Percentiles rank a stretch among this genome's conserved stretches.
Evolutionary conservation across 768 basidiomycete genomes (phyloP).

Genomic region (Thelephora ganbajun): DNA sequence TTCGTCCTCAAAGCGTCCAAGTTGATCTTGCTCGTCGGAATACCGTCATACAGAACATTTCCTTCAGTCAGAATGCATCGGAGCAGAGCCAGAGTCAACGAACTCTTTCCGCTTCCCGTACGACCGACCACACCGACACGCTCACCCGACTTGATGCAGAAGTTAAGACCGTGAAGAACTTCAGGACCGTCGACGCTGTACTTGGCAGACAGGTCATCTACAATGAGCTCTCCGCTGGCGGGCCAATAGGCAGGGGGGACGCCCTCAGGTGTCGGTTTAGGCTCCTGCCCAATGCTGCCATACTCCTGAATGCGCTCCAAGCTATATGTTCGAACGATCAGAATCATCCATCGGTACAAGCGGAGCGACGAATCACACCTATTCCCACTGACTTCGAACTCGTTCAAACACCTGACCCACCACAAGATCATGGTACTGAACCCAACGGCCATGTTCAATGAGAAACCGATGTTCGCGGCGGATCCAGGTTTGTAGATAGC

Average conservation of each 20-base stretch:
- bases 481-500: constrained; percentile 5
- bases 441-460: constrained; percentile 37
- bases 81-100: constrained; percentile 36
- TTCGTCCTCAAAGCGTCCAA: constrained; percentile 29
- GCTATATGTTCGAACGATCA: constrained; percentile 6
- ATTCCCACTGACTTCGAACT: constrained; percentile 27
- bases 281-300: constrained; percentile 33
- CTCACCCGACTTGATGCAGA: constrained; percentile 39
- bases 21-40: constrained; percentile 26
- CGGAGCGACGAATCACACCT: no score
- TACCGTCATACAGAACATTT: constrained; percentile 30
- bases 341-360: no score
- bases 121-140: constrained; percentile 36
- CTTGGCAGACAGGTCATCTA: constrained; percentile 29
- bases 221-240: constrained; percentile 26
- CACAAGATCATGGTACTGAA: constrained; percentile 10
- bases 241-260: constrained; percentile 42
- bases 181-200: constrained; percentile 31
- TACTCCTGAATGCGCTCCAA: constrained; percentile 31
- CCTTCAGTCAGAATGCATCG: constrained; percentile 36
- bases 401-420: constrained; percentile 28
- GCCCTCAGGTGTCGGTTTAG: constrained; percentile 18
- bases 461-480: constrained; percentile 34
- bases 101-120: constrained; percentile 34
- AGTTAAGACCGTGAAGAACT: constrained; percentile 42